A percentile compares a stretch with the other conserved stretches of the same genome.
Evolutionary conservation across 805 yeast genomes (phyloP).

Genomic region (Ogataea populi-albae): DNA sequence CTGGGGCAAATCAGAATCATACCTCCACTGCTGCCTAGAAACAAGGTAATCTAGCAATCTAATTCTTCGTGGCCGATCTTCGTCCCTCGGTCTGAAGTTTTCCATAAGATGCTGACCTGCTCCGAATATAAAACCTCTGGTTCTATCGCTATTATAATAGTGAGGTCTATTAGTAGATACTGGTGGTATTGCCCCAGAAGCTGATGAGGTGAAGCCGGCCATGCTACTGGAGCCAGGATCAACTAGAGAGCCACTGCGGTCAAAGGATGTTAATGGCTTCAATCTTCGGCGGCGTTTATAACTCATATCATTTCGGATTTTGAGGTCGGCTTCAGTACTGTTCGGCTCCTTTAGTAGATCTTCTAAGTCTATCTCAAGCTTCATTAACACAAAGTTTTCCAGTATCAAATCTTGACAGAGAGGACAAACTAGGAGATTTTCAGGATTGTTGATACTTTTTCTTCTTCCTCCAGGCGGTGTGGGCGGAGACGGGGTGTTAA

Average conservation of each 20-base stretch:
- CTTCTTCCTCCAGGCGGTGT: slow-evolving; percentile 31
- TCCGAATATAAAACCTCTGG: slow-evolving; percentile 20
- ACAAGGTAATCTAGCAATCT: slow-evolving; percentile 21
- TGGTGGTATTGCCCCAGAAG: slow-evolving; percentile 2
- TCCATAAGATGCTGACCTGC: slow-evolving; percentile 17
- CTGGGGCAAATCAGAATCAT: slow-evolving; percentile 14
- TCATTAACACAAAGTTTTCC: slow-evolving; percentile 30
- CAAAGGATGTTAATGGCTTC: slow-evolving; percentile 14
- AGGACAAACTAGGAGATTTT: slow-evolving; percentile 31
- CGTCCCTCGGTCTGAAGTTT: slow-evolving; percentile 15
- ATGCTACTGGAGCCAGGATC: too few species aligned
- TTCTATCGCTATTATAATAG: slow-evolving; percentile 14
- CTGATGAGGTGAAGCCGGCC: neutral
- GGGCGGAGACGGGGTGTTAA: slow-evolving; percentile 33
- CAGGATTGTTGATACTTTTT: slow-evolving; percentile 29
- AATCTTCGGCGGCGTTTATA: slow-evolving; percentile 31
- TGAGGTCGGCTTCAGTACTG: slow-evolving; percentile 13
- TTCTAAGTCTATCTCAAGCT: slow-evolving; percentile 30
- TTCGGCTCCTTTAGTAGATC: slow-evolving; percentile 22
- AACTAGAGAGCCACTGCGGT: neutral
- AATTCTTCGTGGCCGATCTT: slow-evolving; percentile 19
- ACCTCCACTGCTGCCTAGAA: slow-evolving; percentile 21
- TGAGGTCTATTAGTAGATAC: slow-evolving; percentile 11
- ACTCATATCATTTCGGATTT: slow-evolving; percentile 27
- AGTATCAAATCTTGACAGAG: slow-evolving; percentile 28